These are phyloP conservation scores for Fusarium odoratissimum DNA, from an alignment of 2,329 filamentous ascomycete genomes.

Conservation along the genomic window DNA sequence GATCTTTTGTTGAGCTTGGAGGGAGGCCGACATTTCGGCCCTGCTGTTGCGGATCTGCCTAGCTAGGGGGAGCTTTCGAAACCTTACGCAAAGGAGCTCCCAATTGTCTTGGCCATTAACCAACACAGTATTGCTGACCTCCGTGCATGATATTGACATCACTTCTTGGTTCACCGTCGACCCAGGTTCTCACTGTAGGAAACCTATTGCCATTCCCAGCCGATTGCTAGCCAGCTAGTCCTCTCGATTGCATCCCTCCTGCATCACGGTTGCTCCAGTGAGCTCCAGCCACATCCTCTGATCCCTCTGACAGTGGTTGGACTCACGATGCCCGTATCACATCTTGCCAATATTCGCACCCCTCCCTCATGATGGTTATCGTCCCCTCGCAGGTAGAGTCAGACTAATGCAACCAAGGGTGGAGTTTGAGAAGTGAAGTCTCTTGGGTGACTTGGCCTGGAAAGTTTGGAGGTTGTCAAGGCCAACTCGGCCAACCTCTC, in stretches of 20 bases:
- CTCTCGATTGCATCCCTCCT: conserved; percentile 31
- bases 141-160: conserved; percentile 45
- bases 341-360: conserved; percentile 39
- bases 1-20: conserved; percentile 39
- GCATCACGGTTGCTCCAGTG: conserved; percentile 43
- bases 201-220: conserved; percentile 18
- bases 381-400: conserved; percentile 29
- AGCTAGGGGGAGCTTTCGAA: conserved; percentile 34
- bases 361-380: conserved; percentile 38
- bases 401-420: conserved; percentile 40
- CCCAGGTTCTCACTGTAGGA: neutral
- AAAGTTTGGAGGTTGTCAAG: conserved; percentile 37
- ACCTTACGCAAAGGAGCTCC: conserved; percentile 34
- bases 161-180: conserved; percentile 11
- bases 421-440: conserved; percentile 35
- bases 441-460: conserved; percentile 25
- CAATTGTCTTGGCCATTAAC: conserved; percentile 25
- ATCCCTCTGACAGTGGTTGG: conserved; percentile 31
- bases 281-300: conserved; percentile 45
- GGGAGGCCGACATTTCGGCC: conserved; percentile 37
- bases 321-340: conserved; percentile 42
- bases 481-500: conserved; percentile 24
- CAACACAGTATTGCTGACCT: conserved; percentile 31
- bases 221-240: conserved; percentile 16
- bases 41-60: conserved; percentile 37